Base-by-base conservation (phyloP, 176 grass and related monocot species). In the Cenchrus americanus region DNA sequence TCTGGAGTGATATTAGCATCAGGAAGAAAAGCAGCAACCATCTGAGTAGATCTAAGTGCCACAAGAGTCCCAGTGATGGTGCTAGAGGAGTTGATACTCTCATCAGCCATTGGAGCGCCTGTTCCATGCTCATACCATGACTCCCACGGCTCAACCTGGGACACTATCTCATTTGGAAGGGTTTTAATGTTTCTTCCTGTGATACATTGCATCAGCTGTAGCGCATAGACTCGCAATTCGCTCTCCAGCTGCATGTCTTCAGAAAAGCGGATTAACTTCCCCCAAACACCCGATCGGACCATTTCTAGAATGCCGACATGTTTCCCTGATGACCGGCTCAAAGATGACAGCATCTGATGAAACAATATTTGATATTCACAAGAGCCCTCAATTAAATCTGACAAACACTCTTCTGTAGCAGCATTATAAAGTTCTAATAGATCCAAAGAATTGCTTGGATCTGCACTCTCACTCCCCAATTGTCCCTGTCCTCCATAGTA, bases 201-300 rank as follows among this genome's bases (percentile, higher is more conserved):
- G 17, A 98, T 89, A 44, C 84, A 91, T 72, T 98, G 93, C 96
- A 98, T 95, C 82, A 98, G 80, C 63, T 95, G 93, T 71, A 98
- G 67, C 7, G 91, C 82, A 85, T 95, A 98, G 23, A 98, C 89
- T 73, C 91, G 89, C 17, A 76, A 77, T 72, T 88, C 80, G 84
- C 80, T 96, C 21, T 85, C 83, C 27, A 98, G 80, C 40, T 94
- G 91, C 81, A 90, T 93, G 81, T 95, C 88, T 80, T 98, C 91
- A 1, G 93, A 95, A 83, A 96, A 90, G 83, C 66, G 61, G 49
- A 84, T 91, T 77, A 98, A 85, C 59, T 90, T 92, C 14, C 68
- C 89, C 96, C 96, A 95, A 55, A 92, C 83, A 82, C 85, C 77
- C 69, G 69, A 92, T 86, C 96, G 90, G 70, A 93, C 83, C 66